Percentiles rank a stretch among this genome's conserved stretches.
Evolutionary conservation across 2,329 filamentous ascomycete genomes (phyloP).

Genomic region (Aureobasidium subglaciale): DNA sequence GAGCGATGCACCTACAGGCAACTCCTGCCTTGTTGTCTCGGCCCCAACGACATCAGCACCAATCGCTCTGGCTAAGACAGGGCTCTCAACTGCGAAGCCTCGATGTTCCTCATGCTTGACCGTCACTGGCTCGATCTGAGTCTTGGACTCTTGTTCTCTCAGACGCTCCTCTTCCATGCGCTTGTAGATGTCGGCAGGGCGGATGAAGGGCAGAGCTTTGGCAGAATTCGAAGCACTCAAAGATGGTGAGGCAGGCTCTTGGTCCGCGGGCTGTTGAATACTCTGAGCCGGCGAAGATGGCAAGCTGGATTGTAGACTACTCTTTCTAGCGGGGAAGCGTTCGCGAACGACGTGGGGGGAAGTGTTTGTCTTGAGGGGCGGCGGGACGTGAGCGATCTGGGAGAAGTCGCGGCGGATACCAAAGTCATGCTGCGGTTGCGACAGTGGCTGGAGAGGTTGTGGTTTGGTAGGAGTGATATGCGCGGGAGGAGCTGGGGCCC

Average conservation of each 20-base stretch:
- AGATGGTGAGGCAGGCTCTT: conserved; percentile 11
- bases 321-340: conserved; percentile 45
- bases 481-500: background rate
- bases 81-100: conserved; percentile 25
- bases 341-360: background rate
- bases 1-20: background rate
- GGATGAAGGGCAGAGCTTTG: conserved; percentile 53
- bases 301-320: conserved; percentile 43
- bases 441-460: background rate
- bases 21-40: background rate
- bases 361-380: conserved; percentile 38
- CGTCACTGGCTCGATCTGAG: conserved; percentile 16
- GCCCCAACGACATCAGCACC: background rate
- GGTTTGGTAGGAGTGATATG: conserved; percentile 9
- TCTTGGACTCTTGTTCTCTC: conserved; percentile 40
- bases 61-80: conserved; percentile 22
- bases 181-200: conserved; percentile 71
- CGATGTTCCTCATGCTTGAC: conserved; percentile 49
- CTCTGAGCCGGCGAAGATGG: conserved; percentile 5
- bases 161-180: conserved; percentile 58
- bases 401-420: conserved; percentile 42
- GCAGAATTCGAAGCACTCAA: background rate
- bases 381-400: conserved; percentile 44
- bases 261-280: conserved; percentile 13
- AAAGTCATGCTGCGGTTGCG: background rate